Percentiles rank a stretch among this genome's conserved stretches.
phyloP scores from a whole-genome alignment of 768 basidiomycete genomes.

The Polyporus arcularius region DNA sequence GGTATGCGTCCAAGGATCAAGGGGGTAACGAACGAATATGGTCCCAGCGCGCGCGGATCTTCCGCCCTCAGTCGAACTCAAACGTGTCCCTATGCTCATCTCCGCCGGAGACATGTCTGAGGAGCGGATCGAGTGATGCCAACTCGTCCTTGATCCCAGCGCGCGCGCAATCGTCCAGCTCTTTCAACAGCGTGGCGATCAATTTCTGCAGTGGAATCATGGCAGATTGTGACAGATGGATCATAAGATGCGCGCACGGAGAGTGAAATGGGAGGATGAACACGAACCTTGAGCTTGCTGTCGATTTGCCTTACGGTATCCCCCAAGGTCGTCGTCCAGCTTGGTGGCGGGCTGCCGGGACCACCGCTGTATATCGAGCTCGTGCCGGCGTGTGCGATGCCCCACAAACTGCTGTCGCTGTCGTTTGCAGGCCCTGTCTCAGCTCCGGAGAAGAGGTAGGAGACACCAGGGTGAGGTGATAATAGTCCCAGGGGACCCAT shows the following conservation, averaged over 20 bases:
- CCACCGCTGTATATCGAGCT: conserved; percentile 30
- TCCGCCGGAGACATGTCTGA: conserved; percentile 54
- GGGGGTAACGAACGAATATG: not conserved
- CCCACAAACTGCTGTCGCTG: conserved; percentile 66
- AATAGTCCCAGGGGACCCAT: conserved; percentile 73
- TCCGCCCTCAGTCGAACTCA: conserved; percentile 28
- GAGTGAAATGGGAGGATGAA: not conserved
- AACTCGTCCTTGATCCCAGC: conserved; percentile 82
- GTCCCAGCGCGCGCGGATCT: not conserved
- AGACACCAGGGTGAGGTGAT: conserved; percentile 80
- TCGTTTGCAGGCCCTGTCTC: conserved; percentile 41
- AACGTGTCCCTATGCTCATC: conserved; percentile 43
- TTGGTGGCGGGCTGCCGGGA: conserved; percentile 53
- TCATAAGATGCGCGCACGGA: not conserved
- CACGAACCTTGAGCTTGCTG: conserved; percentile 75
- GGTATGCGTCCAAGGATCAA: conserved; percentile 2
- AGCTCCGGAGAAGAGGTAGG: conserved; percentile 65
- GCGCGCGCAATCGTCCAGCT: conserved; percentile 80
- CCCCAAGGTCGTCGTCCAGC: conserved; percentile 62
- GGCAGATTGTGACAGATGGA: conserved; percentile 5
- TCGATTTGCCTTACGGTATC: conserved; percentile 84
- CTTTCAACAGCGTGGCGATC: conserved; percentile 74
- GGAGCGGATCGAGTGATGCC: conserved; percentile 75
- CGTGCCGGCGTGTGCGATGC: conserved; percentile 48
- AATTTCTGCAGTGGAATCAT: conserved; percentile 64